Evolutionary conservation across 805 yeast species (phyloP).

Genomic region (Tetrapisispora arboricola): DNA sequence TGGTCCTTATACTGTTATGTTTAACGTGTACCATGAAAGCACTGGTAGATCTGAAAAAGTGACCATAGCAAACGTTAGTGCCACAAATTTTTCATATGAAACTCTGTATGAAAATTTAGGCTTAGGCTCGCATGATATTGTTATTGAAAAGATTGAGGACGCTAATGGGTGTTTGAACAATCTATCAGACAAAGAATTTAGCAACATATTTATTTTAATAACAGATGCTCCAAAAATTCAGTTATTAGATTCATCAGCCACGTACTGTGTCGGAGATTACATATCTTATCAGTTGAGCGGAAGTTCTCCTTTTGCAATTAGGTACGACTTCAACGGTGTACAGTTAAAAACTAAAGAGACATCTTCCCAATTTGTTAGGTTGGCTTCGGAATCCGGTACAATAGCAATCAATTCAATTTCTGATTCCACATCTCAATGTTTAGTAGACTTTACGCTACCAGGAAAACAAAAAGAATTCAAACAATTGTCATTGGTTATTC

Average conservation of each 20-base stretch:
- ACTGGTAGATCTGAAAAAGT: slow-evolving; percentile 43
- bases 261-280: slow-evolving; percentile 90
- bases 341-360: slow-evolving; percentile 46
- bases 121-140: slow-evolving; percentile 62
- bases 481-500: slow-evolving; percentile 33
- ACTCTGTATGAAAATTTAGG: slow-evolving; percentile 42
- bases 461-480: slow-evolving; percentile 27
- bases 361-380: slow-evolving; percentile 44
- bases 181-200: slow-evolving; percentile 30
- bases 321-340: slow-evolving; percentile 60
- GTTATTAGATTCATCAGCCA: slow-evolving; percentile 32
- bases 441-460: slow-evolving; percentile 43
- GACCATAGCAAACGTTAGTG: slow-evolving; percentile 35
- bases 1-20: slow-evolving; percentile 50
- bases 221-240: slow-evolving; percentile 69
- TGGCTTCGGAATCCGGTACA: slow-evolving; percentile 77
- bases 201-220: slow-evolving; percentile 46
- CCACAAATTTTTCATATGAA: slow-evolving; percentile 30
- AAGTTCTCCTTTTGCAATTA: slow-evolving; percentile 65
- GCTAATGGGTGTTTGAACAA: slow-evolving; percentile 55
- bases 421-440: slow-evolving; percentile 68
- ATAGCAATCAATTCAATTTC: slow-evolving; percentile 55
- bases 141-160: slow-evolving; percentile 51
- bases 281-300: slow-evolving; percentile 70
- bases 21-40: slow-evolving; percentile 50